Evolutionary conservation across 1,139 yeast genomes (phyloP).

Genomic region (Hemisphaericaspora xylanilytica): DNA sequence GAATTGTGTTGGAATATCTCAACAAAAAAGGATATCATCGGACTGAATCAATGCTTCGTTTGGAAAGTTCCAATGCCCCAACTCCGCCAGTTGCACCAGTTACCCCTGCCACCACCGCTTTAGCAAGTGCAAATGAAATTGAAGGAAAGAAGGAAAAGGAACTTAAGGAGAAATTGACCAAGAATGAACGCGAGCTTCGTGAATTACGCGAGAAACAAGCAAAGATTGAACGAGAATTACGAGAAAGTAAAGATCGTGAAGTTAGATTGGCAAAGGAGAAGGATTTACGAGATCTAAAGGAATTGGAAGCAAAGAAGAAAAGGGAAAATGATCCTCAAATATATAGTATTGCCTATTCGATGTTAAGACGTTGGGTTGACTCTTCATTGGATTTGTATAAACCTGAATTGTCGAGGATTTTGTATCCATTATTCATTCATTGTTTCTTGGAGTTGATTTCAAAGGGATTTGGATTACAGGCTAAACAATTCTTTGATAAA

Average conservation of each 20-base stretch:
- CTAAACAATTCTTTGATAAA: conserved; percentile 72
- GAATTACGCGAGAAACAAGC: conserved; percentile 40
- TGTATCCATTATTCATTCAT: conserved; percentile 90
- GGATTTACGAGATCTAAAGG: conserved; percentile 41
- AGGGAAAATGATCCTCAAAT: conserved; percentile 61
- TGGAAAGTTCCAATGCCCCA: conserved; percentile 75
- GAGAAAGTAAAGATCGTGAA: conserved; percentile 44
- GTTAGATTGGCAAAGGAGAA: conserved; percentile 39
- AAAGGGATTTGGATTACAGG: conserved; percentile 57
- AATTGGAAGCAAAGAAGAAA: conserved; percentile 38
- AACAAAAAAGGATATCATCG: conserved; percentile 91
- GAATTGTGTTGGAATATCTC: conserved; percentile 87
- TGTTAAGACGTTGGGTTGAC: conserved; percentile 86
- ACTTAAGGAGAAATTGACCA: conserved; percentile 26
- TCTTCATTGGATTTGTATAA: conserved; percentile 88
- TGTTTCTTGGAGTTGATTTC: conserved; percentile 76
- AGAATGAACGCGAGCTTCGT: conserved; percentile 36
- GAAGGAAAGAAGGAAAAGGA: conserved; percentile 24
- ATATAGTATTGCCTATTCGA: conserved; percentile 73
- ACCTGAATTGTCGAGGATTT: conserved; percentile 78
- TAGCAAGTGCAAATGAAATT: conserved; percentile 39
- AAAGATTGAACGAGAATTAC: conserved; percentile 37
- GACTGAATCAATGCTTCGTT: conserved; percentile 90
- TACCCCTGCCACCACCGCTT: conserved; percentile 41
- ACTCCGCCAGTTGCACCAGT: conserved; percentile 55